Percentiles rank a stretch among this genome's conserved stretches.
Conservation (phyloP, 1,284 basidiomycete genomes). For the Melanopsichium pennsylvanicum region DNA sequence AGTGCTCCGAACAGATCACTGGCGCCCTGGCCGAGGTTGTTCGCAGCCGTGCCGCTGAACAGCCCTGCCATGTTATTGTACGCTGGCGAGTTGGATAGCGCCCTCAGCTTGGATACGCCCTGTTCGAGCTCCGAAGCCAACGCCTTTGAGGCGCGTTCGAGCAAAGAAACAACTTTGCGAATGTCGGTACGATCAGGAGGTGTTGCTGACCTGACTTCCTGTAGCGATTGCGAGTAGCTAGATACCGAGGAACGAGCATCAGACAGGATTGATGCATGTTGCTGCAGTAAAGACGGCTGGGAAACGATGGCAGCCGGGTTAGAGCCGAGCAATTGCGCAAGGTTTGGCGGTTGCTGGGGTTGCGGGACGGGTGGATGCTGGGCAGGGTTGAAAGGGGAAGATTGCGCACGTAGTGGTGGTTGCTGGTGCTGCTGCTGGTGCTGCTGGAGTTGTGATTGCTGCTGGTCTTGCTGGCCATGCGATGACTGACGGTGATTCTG, state of each 20-base stretch:
- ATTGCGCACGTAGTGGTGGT: slow-evolving; percentile 1
- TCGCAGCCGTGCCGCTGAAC: slow-evolving; percentile 6
- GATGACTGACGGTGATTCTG: slow-evolving; percentile 20
- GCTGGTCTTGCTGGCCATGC: slow-evolving; percentile 13
- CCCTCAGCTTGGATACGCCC: slow-evolving; percentile 23
- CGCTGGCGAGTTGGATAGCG: slow-evolving; percentile 16
- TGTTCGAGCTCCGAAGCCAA: slow-evolving; percentile 33
- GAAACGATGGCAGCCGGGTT: slow-evolving; percentile 1
- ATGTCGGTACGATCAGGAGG: slow-evolving; percentile 34
- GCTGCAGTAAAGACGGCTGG: slow-evolving; percentile 21
- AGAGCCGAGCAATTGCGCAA: slow-evolving; percentile 22
- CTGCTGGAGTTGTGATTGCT: slow-evolving; percentile 8
- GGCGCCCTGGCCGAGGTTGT: slow-evolving; percentile 3
- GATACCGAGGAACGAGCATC: slow-evolving; percentile 30
- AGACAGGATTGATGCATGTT: slow-evolving; percentile 30
- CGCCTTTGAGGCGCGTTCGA: slow-evolving; percentile 30
- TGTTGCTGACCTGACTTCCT: slow-evolving; percentile 28
- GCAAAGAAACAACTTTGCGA: slow-evolving; percentile 22
- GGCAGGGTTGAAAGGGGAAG: too few species aligned
- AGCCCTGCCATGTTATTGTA: slow-evolving; percentile 15
- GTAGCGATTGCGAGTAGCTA: slow-evolving; percentile 21
- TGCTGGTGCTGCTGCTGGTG: slow-evolving; percentile 21
- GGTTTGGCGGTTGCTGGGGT: slow-evolving; percentile 13
- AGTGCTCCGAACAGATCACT: slow-evolving; percentile 25
- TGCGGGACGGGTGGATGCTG: slow-evolving; percentile 7